Base-by-base conservation (phyloP, 2,329 filamentous ascomycete genomes). In the Colletotrichum sp. region DNA sequence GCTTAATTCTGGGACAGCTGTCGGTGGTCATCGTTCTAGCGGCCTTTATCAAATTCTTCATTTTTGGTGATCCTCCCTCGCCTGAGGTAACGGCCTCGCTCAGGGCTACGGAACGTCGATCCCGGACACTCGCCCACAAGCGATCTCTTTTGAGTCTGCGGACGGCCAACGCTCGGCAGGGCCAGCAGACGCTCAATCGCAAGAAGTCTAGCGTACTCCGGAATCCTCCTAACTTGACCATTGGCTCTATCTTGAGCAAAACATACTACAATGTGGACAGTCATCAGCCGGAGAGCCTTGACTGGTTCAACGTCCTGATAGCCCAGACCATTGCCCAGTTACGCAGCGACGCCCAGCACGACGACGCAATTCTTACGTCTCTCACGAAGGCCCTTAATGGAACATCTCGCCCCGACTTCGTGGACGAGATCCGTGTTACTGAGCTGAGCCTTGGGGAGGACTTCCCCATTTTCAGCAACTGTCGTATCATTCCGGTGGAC, bases 1-100 rank as follows among this genome's bases (percentile, higher is more conserved):
- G 97, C 32, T 94, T 99, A 80, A 92, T 99, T 65, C 90, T 99
- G 36, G 97, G 97, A 66, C 97, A 99, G 85, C 90, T 99, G 67
- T 98, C 96, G 3, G 94, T 99, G 61, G 95, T 98, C 16, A 88
- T 99, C 28, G 90, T 99, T 52, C 92, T 99, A 77, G 96, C 96
- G 78, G 95, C 94, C 79, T 99, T 99, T 86, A 99, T 99, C 85
- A 98, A 98, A 84, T 99, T 98, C 91, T 99, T 99, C 91, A 99
- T 99, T 82, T 99, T 99, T 83, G 97, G 97, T 80, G 97, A 99
- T 82, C 93, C 95, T 7, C 95, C 96, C 1, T 95, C 94, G 2
- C 90, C 95, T 77, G 96, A 98, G 78, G 92, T 94, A 71, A 95
- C 94, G 24, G 95, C 95, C 15, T 90, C 95, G 9, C 88, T 94